Evolutionary conservation across 1,284 basidiomycete genomes (phyloP), one percentile per base, ranked within the genome.

Genomic region (Sporisorium exsertum): DNA sequence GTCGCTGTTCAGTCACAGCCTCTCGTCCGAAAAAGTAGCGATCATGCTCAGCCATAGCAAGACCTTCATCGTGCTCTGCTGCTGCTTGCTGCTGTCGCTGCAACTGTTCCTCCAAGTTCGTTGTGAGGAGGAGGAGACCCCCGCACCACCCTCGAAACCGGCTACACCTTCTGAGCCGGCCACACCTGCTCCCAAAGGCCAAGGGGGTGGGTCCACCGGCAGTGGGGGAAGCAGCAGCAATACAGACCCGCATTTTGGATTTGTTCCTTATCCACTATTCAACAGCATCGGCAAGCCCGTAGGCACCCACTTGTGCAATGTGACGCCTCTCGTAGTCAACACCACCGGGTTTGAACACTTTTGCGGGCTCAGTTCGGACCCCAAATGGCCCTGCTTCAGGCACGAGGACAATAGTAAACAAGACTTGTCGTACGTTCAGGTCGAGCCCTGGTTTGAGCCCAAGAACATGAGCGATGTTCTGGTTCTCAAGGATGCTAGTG

Each of bases 361-460:
- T 13, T 65, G 63, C 32, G 51, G 51, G 3, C 33, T 35, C 2
- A 5, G 27, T 4, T 58, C 57, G 1, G 29, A 50, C 8, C 13
- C 57, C 0, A 58, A 59, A 8, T 58, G 63, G 57, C 63, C 63
- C 2, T 65, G 63, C 45, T 65, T 65, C 24, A 24, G 24, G 22
- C 50, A 24, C 10, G 10, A 49, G 1, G 57, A 47, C n/a, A 43
- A 43, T 20, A 8, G 16, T 10, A 27, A 24, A 0, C 10, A 18
- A 18, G 22, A n/a, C 18, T 16, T 58, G 51, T 0, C 22, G 1
- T 29, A 2, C 2, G 50, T 53, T 22, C 27, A 0, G 1, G 24
- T 65, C 22, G 45, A 50, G 12, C 63, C 57, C 15, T 58, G 51
- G 51, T 32, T 22, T 7, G n/a, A 32, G 4, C 57, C 63, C 9